Conservation (phyloP, 371 early-diverging fungal genomes). For the Thermomucor indicae-seudaticae region DNA sequence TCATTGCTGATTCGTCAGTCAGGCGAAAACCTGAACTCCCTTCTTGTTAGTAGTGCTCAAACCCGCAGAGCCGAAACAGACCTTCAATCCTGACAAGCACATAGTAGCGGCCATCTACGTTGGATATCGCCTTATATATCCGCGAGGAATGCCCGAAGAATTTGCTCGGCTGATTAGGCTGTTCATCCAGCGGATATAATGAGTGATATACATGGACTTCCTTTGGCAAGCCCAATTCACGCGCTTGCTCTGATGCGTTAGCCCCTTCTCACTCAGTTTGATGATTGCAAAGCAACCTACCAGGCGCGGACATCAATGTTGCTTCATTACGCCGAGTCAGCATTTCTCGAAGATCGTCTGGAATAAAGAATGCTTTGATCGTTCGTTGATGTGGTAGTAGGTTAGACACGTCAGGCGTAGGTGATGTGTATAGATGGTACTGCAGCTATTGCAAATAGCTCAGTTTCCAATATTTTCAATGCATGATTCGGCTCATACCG, state of each 20-base stretch:
- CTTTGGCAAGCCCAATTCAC: conserved; percentile 54
- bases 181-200: conserved; percentile 71
- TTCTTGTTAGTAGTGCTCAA: not conserved
- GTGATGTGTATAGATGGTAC: conserved; percentile 65
- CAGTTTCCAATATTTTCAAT: conserved; percentile 1
- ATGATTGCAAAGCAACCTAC: conserved; percentile 29
- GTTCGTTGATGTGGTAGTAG: conserved; percentile 71
- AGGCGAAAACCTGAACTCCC: conserved; percentile 56
- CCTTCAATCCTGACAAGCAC: conserved; percentile 80
- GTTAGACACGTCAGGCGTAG: conserved; percentile 69
- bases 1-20: conserved; percentile 76
- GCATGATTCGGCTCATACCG: no score
- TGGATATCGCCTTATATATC: conserved; percentile 81
- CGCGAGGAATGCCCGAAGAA: conserved; percentile 76
- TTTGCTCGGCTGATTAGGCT: conserved; percentile 32
- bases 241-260: conserved; percentile 19
- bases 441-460: conserved; percentile 1
- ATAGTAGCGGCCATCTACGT: conserved; percentile 82
- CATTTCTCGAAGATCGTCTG: conserved; percentile 77
- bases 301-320: conserved; percentile 51
- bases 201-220: conserved; percentile 56
- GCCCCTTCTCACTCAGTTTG: not conserved
- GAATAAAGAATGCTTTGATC: conserved; percentile 77
- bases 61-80: no score
- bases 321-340: conserved; percentile 72